Conservation (phyloP, 1,139 yeast genomes). For the Blastobotrys persicus region DNA sequence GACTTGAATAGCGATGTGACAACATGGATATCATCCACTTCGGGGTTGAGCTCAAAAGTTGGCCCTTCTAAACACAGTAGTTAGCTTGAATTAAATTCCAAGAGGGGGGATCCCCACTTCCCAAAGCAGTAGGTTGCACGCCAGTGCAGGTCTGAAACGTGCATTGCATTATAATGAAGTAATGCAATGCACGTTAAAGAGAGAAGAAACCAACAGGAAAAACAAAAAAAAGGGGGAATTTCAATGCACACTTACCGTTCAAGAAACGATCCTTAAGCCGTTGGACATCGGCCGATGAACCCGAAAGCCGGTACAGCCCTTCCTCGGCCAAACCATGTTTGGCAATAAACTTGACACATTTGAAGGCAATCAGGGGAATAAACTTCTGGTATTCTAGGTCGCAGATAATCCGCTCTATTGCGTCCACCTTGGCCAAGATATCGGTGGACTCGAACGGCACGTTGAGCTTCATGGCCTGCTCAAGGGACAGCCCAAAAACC, state of each 20-base stretch:
- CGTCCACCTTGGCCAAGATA: conserved; percentile 17
- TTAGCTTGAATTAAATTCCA: background rate
- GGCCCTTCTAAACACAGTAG: conserved; percentile 45
- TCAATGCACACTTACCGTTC: conserved; percentile 24
- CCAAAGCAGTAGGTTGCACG: background rate
- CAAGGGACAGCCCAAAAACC: conserved; percentile 31
- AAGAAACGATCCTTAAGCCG: conserved; percentile 62
- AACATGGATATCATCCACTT: conserved; percentile 73
- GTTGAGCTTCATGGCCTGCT: conserved; percentile 28
- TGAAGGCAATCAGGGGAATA: conserved; percentile 29
- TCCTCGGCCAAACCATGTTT: conserved; percentile 65
- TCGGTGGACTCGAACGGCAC: conserved; percentile 16
- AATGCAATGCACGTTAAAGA: conserved; percentile 3
- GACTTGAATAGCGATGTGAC: conserved; percentile 78
- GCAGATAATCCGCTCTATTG: conserved; percentile 22
- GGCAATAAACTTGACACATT: conserved; percentile 26
- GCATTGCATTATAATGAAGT: background rate
- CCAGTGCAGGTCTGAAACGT: background rate
- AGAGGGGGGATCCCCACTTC: background rate
- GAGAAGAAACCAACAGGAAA: background rate
- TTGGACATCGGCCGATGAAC: conserved; percentile 66
- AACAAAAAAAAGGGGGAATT: conserved; percentile 4
- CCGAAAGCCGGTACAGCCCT: conserved; percentile 79
- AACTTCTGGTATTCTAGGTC: conserved; percentile 21
- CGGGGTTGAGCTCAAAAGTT: conserved; percentile 57